Conservation (phyloP, 2,329 filamentous ascomycete species). For the Ophiostoma perfectum region DNA sequence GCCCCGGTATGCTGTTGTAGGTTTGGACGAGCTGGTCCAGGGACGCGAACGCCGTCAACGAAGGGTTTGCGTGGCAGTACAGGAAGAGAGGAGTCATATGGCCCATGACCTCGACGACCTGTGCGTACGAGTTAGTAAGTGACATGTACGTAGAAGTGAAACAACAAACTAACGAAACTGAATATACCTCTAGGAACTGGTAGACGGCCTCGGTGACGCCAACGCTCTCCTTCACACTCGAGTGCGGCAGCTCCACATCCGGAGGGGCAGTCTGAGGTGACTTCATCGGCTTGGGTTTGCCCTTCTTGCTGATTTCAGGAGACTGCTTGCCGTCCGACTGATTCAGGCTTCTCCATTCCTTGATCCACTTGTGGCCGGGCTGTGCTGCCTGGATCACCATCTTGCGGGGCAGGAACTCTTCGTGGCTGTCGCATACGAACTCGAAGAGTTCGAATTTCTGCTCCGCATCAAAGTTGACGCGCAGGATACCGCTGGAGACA, state of each 20-base stretch:
- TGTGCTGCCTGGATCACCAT: slow-evolving; percentile 57
- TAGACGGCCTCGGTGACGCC: slow-evolving; percentile 57
- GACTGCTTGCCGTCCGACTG: slow-evolving; percentile 53
- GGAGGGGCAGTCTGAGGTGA: slow-evolving; percentile 55
- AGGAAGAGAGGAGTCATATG: slow-evolving; percentile 61
- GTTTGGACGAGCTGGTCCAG: slow-evolving; percentile 55
- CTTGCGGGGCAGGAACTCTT: slow-evolving; percentile 75
- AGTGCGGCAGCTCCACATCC: slow-evolving; percentile 56
- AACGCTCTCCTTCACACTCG: slow-evolving; percentile 50
- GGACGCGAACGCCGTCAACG: slow-evolving; percentile 51
- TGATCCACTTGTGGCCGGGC: slow-evolving; percentile 58
- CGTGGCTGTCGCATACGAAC: slow-evolving; percentile 68
- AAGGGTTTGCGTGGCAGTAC: slow-evolving; percentile 51
- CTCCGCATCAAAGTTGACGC: slow-evolving; percentile 70
- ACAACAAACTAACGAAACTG: slow-evolving; percentile 35
- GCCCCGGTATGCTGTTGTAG: slow-evolving; percentile 37
- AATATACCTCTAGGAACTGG: slow-evolving; percentile 54
- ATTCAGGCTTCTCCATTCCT: slow-evolving; percentile 60
- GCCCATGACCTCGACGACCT: slow-evolving; percentile 58
- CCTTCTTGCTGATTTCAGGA: slow-evolving; percentile 63
- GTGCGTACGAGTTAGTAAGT: slow-evolving; percentile 27
- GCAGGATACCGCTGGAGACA: slow-evolving; percentile 69
- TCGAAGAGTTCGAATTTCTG: slow-evolving; percentile 82
- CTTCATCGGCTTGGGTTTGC: slow-evolving; percentile 54
- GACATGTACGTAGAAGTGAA: slow-evolving; percentile 29